Evolutionary conservation across 306 rosid genomes (phyloP).

Genomic region (Corylus americana): DNA sequence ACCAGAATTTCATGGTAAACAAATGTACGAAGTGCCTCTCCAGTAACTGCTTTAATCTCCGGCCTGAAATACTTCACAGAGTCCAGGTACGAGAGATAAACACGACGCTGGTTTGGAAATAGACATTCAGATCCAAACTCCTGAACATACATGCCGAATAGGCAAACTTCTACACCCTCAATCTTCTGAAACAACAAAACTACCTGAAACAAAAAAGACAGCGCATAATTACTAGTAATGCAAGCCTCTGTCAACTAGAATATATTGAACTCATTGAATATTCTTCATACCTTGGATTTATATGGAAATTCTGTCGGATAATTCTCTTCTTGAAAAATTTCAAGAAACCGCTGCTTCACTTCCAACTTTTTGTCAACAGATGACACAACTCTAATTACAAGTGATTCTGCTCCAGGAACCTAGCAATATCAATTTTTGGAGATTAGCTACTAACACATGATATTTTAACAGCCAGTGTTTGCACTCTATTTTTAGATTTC

Average conservation of each 20-base stretch:
- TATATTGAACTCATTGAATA: not conserved
- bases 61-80: slow-evolving; percentile 99
- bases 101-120: slow-evolving; percentile 96
- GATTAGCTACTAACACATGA: slow-evolving; percentile 16
- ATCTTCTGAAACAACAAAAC: slow-evolving; percentile 92
- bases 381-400: slow-evolving; percentile 92
- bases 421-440: slow-evolving; percentile 40
- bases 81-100: slow-evolving; percentile 91
- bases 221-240: slow-evolving; percentile 3
- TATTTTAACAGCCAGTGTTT: not conserved
- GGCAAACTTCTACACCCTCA: slow-evolving; percentile 97
- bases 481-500: not conserved
- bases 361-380: slow-evolving; percentile 96
- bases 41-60: slow-evolving; percentile 80
- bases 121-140: slow-evolving; percentile 94
- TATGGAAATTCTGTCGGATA: slow-evolving; percentile 95
- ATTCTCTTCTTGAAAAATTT: slow-evolving; percentile 93
- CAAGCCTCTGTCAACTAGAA: not conserved
- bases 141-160: slow-evolving; percentile 99
- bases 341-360: slow-evolving; percentile 91
- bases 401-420: slow-evolving; percentile 92
- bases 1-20: slow-evolving; percentile 99
- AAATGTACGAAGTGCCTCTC: slow-evolving; percentile 95
- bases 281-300: slow-evolving; percentile 76
- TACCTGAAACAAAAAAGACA: slow-evolving; percentile 50